phyloP scores from a whole-genome alignment of 257 asterid species.

The Cinchona pubescens region DNA sequence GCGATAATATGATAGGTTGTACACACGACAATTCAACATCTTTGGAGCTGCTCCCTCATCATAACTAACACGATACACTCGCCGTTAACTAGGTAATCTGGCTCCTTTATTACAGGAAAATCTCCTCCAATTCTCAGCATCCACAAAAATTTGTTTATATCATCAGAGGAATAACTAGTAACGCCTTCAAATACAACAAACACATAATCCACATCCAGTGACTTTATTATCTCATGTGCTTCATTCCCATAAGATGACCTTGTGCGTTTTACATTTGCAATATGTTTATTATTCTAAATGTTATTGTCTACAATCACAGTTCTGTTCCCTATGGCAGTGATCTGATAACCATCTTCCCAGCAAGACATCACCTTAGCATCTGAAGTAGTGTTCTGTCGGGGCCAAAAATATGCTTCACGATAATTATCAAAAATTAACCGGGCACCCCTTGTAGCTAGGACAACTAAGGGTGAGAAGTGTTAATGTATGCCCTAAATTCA shows the following conservation, averaged over 20 bases:
- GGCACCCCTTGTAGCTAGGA: conserved; percentile 95
- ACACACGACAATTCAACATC: conserved; percentile 97
- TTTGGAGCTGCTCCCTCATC: conserved; percentile 98
- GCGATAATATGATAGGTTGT: conserved; percentile 90
- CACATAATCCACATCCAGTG: conserved; percentile 90
- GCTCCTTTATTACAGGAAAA: conserved; percentile 92
- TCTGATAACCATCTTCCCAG: conserved; percentile 99
- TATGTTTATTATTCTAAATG: conserved; percentile 98
- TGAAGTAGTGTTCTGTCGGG: conserved; percentile 81
- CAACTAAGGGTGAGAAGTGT: conserved; percentile 96
- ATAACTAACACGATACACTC: conserved; percentile 98
- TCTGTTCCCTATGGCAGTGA: conserved; percentile 97
- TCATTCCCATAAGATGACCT: conserved; percentile 97
- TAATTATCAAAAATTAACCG: conserved; percentile 89
- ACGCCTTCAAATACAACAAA: conserved; percentile 97
- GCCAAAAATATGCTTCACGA: conserved; percentile 91
- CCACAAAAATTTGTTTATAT: conserved; percentile 98
- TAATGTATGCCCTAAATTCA: too few relatives aligned
- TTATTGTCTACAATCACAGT: conserved; percentile 97
- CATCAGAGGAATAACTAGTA: conserved; percentile 95
- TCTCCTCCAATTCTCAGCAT: conserved; percentile 99
- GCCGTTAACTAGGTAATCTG: conserved; percentile 98
- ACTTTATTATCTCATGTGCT: conserved; percentile 94
- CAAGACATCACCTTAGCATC: conserved; percentile 99
- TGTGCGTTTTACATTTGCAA: conserved; percentile 98